phyloP scores from a whole-genome alignment of 768 basidiomycete species.

The Piloderma croceum region DNA sequence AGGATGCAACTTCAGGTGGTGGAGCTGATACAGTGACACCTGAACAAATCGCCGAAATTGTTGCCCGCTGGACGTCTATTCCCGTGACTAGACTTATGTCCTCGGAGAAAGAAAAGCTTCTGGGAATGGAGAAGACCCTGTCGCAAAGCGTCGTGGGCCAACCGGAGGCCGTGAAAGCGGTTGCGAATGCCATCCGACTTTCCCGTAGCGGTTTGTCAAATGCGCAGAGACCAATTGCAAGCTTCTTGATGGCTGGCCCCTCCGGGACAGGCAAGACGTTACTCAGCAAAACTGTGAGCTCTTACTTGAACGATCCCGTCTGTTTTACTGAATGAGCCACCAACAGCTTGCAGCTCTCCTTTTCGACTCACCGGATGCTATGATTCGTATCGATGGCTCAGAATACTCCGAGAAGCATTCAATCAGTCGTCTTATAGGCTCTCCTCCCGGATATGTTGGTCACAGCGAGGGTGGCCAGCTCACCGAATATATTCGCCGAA shows the following conservation, averaged over 20 bases:
- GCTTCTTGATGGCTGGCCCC: constrained; percentile 89
- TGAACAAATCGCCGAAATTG: constrained; percentile 91
- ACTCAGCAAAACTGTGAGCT: constrained; percentile 78
- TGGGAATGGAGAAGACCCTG: constrained; percentile 82
- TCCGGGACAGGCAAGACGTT: constrained; percentile 90
- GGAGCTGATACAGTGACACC: constrained; percentile 71
- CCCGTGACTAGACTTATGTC: constrained; percentile 83
- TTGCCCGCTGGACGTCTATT: constrained; percentile 88
- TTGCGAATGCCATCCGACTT: constrained; percentile 89
- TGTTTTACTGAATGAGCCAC: constrained; percentile 1
- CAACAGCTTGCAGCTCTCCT: constrained; percentile 76
- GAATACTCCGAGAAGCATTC: constrained; percentile 88
- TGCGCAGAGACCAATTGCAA: constrained; percentile 81
- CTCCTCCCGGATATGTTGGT: constrained; percentile 87
- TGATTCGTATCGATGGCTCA: constrained; percentile 89
- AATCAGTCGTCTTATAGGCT: constrained; percentile 62
- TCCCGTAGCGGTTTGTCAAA: constrained; percentile 93
- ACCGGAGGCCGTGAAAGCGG: constrained; percentile 83
- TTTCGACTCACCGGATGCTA: constrained; percentile 86
- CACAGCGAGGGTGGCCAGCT: constrained; percentile 87
- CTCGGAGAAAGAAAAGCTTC: constrained; percentile 85
- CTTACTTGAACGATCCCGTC: not conserved
- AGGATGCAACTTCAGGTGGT: constrained; percentile 46
- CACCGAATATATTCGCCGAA: constrained; percentile 88
- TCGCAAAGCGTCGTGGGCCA: constrained; percentile 81